Base-by-base conservation (phyloP, 805 yeast species). In the Millerozyma miso region DNA sequence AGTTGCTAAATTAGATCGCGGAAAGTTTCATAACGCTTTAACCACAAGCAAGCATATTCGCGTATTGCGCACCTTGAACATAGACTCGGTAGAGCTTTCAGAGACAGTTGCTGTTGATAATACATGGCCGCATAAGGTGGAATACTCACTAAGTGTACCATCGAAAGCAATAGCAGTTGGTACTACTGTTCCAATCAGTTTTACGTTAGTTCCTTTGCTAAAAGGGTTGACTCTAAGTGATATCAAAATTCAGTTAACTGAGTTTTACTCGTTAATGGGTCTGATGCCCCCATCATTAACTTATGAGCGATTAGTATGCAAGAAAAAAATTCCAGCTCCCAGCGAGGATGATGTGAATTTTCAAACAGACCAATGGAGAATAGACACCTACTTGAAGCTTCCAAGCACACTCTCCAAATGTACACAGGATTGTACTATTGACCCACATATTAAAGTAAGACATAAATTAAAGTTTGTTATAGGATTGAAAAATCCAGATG, bases 91-190 rank as follows among this genome's bases (percentile, higher is more conserved):
- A 3, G 98, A 93, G 54, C 70, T 89, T 18, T 76, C 95, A 0
- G 97, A 91, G 61, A 88, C 98, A 0, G 86, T 90, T 53, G 87
- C 95, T 0, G 95, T 91, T 26, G 96, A 89, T 57, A 91, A 91
- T 59, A 83, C 90, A 1, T 91, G 98, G 98, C 97, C 98, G 2
- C 71, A 81, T 37, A 93, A 93, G 59, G 88, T 91, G 26, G 97
- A 91, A 56, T 91, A 91, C 60, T 77, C 88, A 2, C 80, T 93
- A 45, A 84, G 87, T 41, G 81, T 87, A 4, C 97, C 98, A 0
- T 74, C 88, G 19, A 83, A 87, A 55, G 96, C 97, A 0, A 77
- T 88, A 18, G 95, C 98, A 0, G 82, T 93, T 35, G 99, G 99
- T 1, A 81, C 96, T 0, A 67, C 79, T 0, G 71, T 85, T 4